phyloP scores from a whole-genome alignment of 139 green algal genomes.

The Ostreobium quekettii region DNA sequence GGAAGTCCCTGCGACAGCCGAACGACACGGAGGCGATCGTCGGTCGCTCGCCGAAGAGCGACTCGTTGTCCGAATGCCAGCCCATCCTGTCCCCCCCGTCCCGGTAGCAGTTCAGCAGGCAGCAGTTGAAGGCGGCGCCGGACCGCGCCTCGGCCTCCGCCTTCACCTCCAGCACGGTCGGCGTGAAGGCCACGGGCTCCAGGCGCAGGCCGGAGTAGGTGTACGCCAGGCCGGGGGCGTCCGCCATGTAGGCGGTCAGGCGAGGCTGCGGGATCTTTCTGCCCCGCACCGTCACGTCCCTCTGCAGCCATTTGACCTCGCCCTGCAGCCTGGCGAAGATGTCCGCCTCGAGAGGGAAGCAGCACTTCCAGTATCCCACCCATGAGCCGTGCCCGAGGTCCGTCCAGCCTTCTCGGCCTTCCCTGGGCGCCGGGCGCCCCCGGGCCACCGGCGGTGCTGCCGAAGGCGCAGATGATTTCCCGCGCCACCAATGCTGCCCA shows the following conservation, averaged over 20 bases:
- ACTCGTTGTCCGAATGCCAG: slow-evolving; percentile 58
- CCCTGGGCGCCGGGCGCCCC: no score
- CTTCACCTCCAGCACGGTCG: slow-evolving; percentile 21
- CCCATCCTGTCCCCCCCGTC: slow-evolving; percentile 35
- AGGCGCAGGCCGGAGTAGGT: slow-evolving; percentile 41
- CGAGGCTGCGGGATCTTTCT: slow-evolving; percentile 43
- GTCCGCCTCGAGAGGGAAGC: no score
- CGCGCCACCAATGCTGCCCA: no score
- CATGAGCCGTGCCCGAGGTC: no score
- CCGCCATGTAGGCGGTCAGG: slow-evolving; percentile 49
- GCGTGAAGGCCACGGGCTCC: neutral
- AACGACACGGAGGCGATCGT: slow-evolving; percentile 44
- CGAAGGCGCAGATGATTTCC: no score
- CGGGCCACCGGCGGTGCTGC: no score
- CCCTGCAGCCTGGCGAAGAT: no score
- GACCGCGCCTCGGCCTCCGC: slow-evolving; percentile 22
- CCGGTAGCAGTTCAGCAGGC: slow-evolving; percentile 50
- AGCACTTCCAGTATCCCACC: no score
- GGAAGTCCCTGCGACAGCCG: slow-evolving; percentile 40
- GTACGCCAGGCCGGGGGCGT: slow-evolving; percentile 30
- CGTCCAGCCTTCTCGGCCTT: no score
- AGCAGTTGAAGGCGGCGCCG: slow-evolving; percentile 38
- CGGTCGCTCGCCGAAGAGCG: slow-evolving; percentile 22
- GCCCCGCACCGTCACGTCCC: slow-evolving; percentile 32
- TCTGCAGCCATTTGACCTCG: slow-evolving; percentile 35